Evolutionary conservation across 1,284 basidiomycete species (phyloP), one percentile per base, ranked within the genome.

Genomic region (Cystobasidiaceae sp.): DNA sequence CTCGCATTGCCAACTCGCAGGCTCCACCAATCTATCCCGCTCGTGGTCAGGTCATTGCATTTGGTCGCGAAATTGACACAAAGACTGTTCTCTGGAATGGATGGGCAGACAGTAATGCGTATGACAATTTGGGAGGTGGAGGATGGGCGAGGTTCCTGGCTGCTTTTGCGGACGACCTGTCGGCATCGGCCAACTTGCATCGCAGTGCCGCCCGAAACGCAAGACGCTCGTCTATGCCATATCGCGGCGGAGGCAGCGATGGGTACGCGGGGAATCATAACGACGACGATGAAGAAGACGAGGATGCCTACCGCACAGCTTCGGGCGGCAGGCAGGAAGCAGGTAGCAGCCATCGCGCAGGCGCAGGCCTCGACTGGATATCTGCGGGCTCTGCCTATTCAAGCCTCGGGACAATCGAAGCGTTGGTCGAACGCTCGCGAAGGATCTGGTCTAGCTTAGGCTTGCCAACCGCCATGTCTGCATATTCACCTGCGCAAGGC

Each of bases 61-160:
- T 97, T 77, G 94, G 94, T 13, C 84, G 94, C 57, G 94, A 98
- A 75, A 97, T 98, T 77, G 94, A 98, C 77, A 90, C 92, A 25
- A 98, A 98, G 77, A 90, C 97, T 43, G 94, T 97, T 33, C 81
- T 97, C 55, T 93, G 88, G 85, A 82, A 83, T 64, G 93, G 92
- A 4, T 78, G 75, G 73, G 61, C 39, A 21, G 61, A 64, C 21
- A 49, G 48, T 11, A 64, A 50, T 32, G 52, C 46, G 11, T 51
- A 64, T 27, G 61, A 64, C 30, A 50, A 49, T 43, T 70, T 74
- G 27, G 76, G 75, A 7, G 93, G 93, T 17, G 86, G 84, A 9
- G 94, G 94, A 4, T 98, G 96, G 94, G 94, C 89, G 34, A 86
- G 86, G 73, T 98, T 93, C 89, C 79, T 98, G 39, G 86, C 91